A percentile compares a stretch with the other conserved stretches of the same genome.
phyloP scores from a whole-genome alignment of 1,284 basidiomycete genomes.

The Sanghuangporus weigelae region DNA sequence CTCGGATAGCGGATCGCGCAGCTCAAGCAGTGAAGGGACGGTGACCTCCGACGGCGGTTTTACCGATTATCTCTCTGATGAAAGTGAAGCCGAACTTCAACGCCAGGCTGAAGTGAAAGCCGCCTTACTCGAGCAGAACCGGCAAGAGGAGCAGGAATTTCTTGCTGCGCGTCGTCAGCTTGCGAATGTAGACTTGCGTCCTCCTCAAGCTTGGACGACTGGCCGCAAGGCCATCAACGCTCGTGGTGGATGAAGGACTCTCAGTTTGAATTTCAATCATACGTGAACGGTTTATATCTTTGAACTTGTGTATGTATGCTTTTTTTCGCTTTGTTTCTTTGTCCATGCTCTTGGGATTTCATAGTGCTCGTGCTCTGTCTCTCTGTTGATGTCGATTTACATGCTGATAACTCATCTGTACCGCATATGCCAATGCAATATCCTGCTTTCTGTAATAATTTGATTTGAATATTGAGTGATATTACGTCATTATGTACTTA shows the following conservation, averaged over 20 bases:
- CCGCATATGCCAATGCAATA: constrained; percentile 3
- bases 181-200: constrained; percentile 62
- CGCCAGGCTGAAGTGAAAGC: constrained; percentile 74
- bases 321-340: neutral
- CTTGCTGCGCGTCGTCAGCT: constrained; percentile 71
- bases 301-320: neutral
- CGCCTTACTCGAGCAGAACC: constrained; percentile 66
- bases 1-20: constrained; percentile 45
- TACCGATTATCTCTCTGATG: constrained; percentile 79
- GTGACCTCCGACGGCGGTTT: constrained; percentile 78
- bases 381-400: neutral
- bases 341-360: neutral
- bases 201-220: constrained; percentile 64
- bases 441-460: neutral
- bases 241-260: constrained; percentile 45
- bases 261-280: neutral
- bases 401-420: constrained; percentile 2
- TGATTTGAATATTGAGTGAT: neutral
- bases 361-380: neutral
- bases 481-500: neutral
- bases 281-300: neutral
- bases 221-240: constrained; percentile 43
- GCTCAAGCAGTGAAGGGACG: constrained; percentile 44
- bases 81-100: constrained; percentile 77
- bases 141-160: constrained; percentile 74